Evolutionary conservation across 495 filamentous ascomycete species (phyloP).

Genomic region (Alectoria sarmentosa): DNA sequence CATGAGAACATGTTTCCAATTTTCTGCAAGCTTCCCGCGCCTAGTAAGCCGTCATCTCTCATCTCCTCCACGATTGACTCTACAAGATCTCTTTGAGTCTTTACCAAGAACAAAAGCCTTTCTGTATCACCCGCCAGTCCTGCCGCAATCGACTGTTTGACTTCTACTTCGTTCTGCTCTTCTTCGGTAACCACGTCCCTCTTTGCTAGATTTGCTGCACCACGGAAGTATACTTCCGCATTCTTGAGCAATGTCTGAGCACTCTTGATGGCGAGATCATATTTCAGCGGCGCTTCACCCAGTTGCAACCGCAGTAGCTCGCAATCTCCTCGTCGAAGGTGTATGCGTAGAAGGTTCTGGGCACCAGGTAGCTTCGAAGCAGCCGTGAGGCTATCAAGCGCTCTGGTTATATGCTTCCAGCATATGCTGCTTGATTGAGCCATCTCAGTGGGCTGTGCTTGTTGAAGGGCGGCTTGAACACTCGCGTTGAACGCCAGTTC

Average conservation of each 20-base stretch:
- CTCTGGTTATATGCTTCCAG: slow-evolving; percentile 45
- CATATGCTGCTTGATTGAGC: slow-evolving; percentile 29
- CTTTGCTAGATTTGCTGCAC: slow-evolving; percentile 33
- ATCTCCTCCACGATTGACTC: slow-evolving; percentile 40
- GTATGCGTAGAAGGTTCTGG: slow-evolving; percentile 53
- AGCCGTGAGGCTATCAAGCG: slow-evolving; percentile 43
- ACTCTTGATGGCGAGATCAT: slow-evolving; percentile 42
- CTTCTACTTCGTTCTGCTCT: slow-evolving; percentile 12
- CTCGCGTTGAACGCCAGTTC: slow-evolving; percentile 44
- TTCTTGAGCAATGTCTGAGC: slow-evolving; percentile 48
- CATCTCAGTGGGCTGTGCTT: slow-evolving; percentile 27
- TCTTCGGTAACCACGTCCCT: neutral
- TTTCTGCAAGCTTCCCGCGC: slow-evolving; percentile 22
- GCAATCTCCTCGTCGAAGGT: slow-evolving; percentile 54
- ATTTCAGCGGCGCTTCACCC: slow-evolving; percentile 41
- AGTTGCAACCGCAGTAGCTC: slow-evolving; percentile 54
- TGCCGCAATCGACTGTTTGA: slow-evolving; percentile 37
- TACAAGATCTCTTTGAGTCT: slow-evolving; percentile 29
- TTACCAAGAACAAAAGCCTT: slow-evolving; percentile 37
- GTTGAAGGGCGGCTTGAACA: slow-evolving; percentile 23
- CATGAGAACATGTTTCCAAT: neutral
- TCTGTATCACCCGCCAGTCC: slow-evolving; percentile 39
- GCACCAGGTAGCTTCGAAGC: slow-evolving; percentile 45
- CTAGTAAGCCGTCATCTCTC: slow-evolving; percentile 44
- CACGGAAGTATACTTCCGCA: slow-evolving; percentile 58